Conservation (phyloP, 495 filamentous ascomycete species). For the Penicillium coprophilum region DNA sequence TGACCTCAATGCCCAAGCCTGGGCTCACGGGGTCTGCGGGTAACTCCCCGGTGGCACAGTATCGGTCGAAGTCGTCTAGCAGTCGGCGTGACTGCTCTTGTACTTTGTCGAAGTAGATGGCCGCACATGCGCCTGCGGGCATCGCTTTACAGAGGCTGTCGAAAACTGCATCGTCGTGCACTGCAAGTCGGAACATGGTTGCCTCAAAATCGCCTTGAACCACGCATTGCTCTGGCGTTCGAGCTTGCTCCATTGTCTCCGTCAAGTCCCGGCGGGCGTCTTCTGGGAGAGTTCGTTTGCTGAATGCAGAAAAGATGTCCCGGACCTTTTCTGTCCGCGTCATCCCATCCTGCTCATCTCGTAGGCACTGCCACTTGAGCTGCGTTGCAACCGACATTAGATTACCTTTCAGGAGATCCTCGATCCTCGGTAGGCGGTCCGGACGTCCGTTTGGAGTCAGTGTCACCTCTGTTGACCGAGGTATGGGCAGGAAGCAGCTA, state of each 20-base stretch:
- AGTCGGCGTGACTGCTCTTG: slow-evolving; percentile 38
- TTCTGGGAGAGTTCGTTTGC: slow-evolving; percentile 40
- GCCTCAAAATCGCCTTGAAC: slow-evolving; percentile 51
- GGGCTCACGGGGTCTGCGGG: slow-evolving; percentile 19
- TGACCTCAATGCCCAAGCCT: slow-evolving; percentile 25
- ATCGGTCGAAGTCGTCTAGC: slow-evolving; percentile 44
- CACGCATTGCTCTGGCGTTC: slow-evolving; percentile 45
- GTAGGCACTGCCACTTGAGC: slow-evolving; percentile 41
- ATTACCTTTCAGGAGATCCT: slow-evolving; percentile 39
- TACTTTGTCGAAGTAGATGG: slow-evolving; percentile 50
- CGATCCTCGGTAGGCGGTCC: slow-evolving; percentile 34
- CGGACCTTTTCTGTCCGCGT: slow-evolving; percentile 42
- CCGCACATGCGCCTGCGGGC: slow-evolving; percentile 46
- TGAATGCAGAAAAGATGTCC: slow-evolving; percentile 54
- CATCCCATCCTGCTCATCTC: slow-evolving; percentile 33
- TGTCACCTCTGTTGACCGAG: slow-evolving; percentile 28
- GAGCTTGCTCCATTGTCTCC: slow-evolving; percentile 25
- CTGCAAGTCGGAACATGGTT: slow-evolving; percentile 51
- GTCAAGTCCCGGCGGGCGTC: slow-evolving; percentile 45
- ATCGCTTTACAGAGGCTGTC: slow-evolving; percentile 48
- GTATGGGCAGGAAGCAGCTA: slow-evolving; percentile 31
- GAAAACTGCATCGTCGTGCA: slow-evolving; percentile 48
- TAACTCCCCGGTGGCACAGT: slow-evolving; percentile 38
- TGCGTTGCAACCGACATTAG: slow-evolving; percentile 39
- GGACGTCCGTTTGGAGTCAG: slow-evolving; percentile 38